Evolutionary conservation across 1,139 yeast genomes (phyloP).

Genomic region (Entelexis sorbosivorans): DNA sequence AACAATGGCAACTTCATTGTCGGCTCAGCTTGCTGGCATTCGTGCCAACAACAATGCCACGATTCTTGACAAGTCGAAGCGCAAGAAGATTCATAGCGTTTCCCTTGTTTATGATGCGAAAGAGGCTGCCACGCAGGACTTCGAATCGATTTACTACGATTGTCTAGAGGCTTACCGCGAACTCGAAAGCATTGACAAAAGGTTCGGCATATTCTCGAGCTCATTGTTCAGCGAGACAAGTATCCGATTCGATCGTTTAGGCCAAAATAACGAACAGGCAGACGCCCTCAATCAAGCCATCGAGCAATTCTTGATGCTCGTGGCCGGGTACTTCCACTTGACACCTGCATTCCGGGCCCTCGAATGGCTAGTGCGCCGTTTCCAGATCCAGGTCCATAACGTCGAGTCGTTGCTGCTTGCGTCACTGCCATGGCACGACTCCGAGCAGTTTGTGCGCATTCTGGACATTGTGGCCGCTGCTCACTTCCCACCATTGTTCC

Average conservation of each 20-base stretch:
- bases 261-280: conserved; percentile 57
- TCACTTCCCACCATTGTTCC: conserved; percentile 58
- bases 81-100: conserved; percentile 78
- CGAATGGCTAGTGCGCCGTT: conserved; percentile 93
- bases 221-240: conserved; percentile 78
- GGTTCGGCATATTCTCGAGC: conserved; percentile 56
- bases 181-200: conserved; percentile 56
- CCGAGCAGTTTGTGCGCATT: conserved; percentile 62
- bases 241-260: conserved; percentile 63
- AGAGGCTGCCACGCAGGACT: conserved; percentile 88
- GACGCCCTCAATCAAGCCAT: conserved; percentile 64
- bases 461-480: conserved; percentile 52
- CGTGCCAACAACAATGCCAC: conserved; percentile 57
- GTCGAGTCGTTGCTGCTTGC: conserved; percentile 61
- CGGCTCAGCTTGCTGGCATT: conserved; percentile 69
- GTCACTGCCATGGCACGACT: conserved; percentile 64
- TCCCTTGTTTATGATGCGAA: conserved; percentile 80
- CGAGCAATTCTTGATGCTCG: conserved; percentile 57
- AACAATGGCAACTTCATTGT: conserved; percentile 41
- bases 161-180: conserved; percentile 71
- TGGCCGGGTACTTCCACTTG: conserved; percentile 65
- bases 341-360: conserved; percentile 71
- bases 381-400: conserved; percentile 72
- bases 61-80: conserved; percentile 73
- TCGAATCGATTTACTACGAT: conserved; percentile 62